Evolutionary conservation across 2,329 filamentous ascomycete species (phyloP).

Genomic region (Fusarium lateritium): DNA sequence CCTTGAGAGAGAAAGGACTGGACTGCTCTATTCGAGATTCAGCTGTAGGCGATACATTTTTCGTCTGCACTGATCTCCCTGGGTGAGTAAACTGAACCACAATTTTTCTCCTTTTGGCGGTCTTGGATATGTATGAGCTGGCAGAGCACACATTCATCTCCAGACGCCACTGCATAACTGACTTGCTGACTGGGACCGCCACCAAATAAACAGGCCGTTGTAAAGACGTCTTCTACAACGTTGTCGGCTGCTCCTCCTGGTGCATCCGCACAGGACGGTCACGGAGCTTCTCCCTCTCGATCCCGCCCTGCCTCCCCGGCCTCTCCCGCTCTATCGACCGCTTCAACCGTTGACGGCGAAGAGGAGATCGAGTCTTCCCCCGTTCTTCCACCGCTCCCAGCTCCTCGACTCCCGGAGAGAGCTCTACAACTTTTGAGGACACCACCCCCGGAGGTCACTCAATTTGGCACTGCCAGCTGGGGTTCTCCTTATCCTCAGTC

Average conservation of each 20-base stretch:
- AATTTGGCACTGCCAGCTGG: conserved; percentile 84
- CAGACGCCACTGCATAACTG: conserved; percentile 45
- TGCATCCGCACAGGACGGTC: conserved; percentile 73
- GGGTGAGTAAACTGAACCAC: conserved; percentile 57
- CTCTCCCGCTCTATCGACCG: conserved; percentile 73
- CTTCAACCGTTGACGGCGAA: conserved; percentile 73
- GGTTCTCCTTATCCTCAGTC: conserved; percentile 88
- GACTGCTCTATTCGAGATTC: conserved; percentile 60
- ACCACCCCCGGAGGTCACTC: conserved; percentile 61
- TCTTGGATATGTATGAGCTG: conserved; percentile 36
- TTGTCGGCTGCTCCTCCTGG: conserved; percentile 67
- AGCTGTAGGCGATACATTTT: conserved; percentile 70
- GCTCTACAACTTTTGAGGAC: conserved; percentile 69
- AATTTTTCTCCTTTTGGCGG: conserved; percentile 18
- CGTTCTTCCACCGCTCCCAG: conserved; percentile 70
- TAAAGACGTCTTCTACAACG: conserved; percentile 71
- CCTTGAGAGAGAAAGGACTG: conserved; percentile 50
- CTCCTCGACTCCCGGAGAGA: conserved; percentile 70
- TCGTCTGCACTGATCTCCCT: conserved; percentile 76
- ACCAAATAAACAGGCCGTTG: conserved; percentile 54
- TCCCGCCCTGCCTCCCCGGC: conserved; percentile 56
- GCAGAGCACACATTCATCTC: conserved; percentile 43
- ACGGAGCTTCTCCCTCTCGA: conserved; percentile 56
- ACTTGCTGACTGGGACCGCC: conserved; percentile 45
- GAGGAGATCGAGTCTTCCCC: conserved; percentile 70